phyloP scores from a whole-genome alignment of 129 eudicot species.

The Chrysanthemum seticuspe region DNA sequence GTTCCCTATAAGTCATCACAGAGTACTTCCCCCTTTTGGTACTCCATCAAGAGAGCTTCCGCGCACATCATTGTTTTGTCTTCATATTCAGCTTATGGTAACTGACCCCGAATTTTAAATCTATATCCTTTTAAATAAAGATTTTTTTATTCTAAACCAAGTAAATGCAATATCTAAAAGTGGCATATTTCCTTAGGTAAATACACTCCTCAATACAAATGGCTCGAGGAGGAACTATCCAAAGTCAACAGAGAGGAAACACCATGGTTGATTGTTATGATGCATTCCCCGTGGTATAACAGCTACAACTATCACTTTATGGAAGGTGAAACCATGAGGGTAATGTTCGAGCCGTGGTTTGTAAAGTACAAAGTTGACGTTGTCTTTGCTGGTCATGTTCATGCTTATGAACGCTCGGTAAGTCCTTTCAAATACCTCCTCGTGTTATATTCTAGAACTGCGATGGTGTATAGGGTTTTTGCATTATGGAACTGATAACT shows the following conservation, averaged over 20 bases:
- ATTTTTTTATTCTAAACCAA: neutral
- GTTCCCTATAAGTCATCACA: conserved; percentile 66
- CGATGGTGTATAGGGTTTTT: too few species aligned
- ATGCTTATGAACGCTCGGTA: conserved; percentile 85
- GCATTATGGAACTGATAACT: too few species aligned
- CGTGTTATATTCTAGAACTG: too few species aligned
- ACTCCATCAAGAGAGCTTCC: conserved; percentile 87
- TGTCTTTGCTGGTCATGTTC: conserved; percentile 94
- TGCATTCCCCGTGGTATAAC: conserved; percentile 87
- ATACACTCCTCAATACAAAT: conserved; percentile 82
- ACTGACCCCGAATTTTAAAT: neutral
- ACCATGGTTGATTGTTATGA: conserved; percentile 85
- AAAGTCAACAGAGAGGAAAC: conserved; percentile 68
- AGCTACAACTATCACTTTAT: conserved; percentile 79
- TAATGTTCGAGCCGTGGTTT: conserved; percentile 79
- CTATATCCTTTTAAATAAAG: neutral
- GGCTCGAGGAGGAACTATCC: conserved; percentile 73
- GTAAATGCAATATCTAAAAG: neutral
- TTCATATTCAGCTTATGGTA: conserved; percentile 88
- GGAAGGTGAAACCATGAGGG: conserved; percentile 97
- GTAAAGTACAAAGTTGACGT: conserved; percentile 79
- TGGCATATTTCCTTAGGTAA: conserved; percentile 40
- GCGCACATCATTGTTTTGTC: conserved; percentile 80
- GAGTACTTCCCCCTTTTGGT: conserved; percentile 74
- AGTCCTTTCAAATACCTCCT: conserved; percentile 8